phyloP scores from a whole-genome alignment of 352 stramenopile genomes.

The Pythium aphanidermatum region DNA sequence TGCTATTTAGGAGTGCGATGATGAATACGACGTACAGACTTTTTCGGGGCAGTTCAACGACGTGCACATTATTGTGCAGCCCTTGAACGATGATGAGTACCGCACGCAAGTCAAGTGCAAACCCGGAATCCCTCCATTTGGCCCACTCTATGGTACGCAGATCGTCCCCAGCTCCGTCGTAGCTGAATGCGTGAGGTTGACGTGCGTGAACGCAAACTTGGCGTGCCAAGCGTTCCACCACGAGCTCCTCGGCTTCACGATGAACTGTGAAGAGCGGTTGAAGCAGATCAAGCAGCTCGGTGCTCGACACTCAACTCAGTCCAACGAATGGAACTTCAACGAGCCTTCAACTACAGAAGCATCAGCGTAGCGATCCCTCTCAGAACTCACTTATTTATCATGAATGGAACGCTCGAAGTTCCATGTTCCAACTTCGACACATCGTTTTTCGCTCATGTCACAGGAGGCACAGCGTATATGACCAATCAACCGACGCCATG shows the following conservation, averaged over 20 bases:
- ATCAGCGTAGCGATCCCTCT: too few species aligned
- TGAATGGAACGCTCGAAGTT: too few species aligned
- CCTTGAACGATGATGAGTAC: conserved; percentile 68
- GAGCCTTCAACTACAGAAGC: neutral
- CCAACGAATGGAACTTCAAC: conserved; percentile 40
- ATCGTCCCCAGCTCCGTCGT: conserved; percentile 57
- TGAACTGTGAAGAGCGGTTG: conserved; percentile 78
- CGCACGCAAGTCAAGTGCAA: conserved; percentile 71
- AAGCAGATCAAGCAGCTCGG: conserved; percentile 86
- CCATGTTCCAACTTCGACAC: too few species aligned
- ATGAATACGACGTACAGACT: conserved; percentile 67
- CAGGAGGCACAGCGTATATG: too few species aligned
- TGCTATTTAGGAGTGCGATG: conserved; percentile 74
- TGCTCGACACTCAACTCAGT: conserved; percentile 35
- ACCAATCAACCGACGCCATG: too few species aligned
- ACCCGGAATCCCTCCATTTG: conserved; percentile 62
- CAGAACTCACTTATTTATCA: too few species aligned
- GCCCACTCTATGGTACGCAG: conserved; percentile 66
- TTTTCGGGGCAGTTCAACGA: conserved; percentile 83
- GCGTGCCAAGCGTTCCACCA: conserved; percentile 81
- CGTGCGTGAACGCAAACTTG: conserved; percentile 78
- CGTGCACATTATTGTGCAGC: conserved; percentile 84
- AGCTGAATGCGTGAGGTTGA: conserved; percentile 64
- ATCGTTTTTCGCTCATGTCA: too few species aligned
- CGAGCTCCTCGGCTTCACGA: conserved; percentile 67